These are phyloP conservation scores for Nyctanthes arbortristis DNA, from an alignment of 257 asterid genomes.

Conservation along the genomic window DNA sequence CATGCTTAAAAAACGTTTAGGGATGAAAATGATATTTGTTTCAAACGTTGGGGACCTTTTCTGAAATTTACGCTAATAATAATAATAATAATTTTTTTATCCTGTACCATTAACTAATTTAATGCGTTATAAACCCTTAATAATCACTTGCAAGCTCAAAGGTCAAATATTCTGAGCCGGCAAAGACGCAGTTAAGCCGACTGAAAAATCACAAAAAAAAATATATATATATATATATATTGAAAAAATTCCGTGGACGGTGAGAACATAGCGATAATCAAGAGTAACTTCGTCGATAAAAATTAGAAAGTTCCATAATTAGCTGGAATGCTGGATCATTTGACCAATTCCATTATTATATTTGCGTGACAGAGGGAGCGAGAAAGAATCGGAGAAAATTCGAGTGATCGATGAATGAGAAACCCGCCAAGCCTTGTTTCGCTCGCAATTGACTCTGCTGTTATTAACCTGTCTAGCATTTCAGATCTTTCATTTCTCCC, in stretches of 20 bases:
- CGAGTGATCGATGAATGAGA: conserved; percentile 61
- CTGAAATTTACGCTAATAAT: too few species aligned
- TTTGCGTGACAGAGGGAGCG: conserved; percentile 5
- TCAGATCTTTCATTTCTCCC: conserved; percentile 88
- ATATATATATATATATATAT: too few species aligned
- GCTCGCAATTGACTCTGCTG: conserved; percentile 76
- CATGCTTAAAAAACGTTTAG: too few species aligned
- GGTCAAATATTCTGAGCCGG: too few species aligned
- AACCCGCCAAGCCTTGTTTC: conserved; percentile 81
- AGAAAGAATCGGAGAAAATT: conserved; percentile 42
- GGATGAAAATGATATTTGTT: too few species aligned
- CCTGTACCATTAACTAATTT: too few species aligned
- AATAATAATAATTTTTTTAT: too few species aligned
- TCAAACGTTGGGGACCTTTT: too few species aligned
- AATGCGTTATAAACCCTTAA: too few species aligned
- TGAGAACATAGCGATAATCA: background rate
- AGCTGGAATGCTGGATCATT: background rate
- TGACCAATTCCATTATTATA: background rate
- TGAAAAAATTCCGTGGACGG: background rate
- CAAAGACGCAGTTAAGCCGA: too few species aligned
- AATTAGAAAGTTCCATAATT: background rate
- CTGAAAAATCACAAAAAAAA: too few species aligned
- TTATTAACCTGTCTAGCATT: conserved; percentile 47
- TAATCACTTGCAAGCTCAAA: too few species aligned
- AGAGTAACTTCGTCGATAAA: background rate